Percentiles rank a stretch among this genome's conserved stretches.
phyloP scores from a whole-genome alignment of 192 early-diverging fungal genomes.

The Piromyces finnis region DNA sequence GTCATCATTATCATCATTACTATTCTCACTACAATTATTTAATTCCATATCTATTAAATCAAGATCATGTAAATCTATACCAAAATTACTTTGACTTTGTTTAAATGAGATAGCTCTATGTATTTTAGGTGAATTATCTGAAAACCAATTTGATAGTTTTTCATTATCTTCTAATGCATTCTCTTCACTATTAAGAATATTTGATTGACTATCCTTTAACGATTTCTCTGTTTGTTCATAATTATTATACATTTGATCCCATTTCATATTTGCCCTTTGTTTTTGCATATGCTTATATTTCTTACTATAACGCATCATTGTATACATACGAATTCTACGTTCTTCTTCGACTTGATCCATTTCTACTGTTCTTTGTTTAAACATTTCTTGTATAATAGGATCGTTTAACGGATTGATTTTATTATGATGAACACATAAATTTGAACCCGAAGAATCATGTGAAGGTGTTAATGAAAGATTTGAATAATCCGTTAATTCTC shows the following conservation, averaged over 20 bases:
- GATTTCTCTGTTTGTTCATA: not conserved
- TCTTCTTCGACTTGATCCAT: not conserved
- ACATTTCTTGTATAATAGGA: not conserved
- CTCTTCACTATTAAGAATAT: not conserved
- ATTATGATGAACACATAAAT: not conserved
- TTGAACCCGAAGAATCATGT: not conserved
- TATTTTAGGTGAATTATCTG: not conserved
- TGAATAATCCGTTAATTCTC: not conserved
- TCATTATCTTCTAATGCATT: not conserved
- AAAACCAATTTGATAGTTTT: no score
- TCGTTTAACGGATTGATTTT: not conserved
- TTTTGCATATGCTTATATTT: not conserved
- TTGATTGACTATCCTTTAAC: not conserved
- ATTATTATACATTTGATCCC: not conserved
- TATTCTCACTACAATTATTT: not conserved
- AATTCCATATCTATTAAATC: not conserved
- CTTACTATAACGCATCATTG: not conserved
- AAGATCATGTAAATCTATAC: not conserved
- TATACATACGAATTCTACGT: not conserved
- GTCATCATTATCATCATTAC: not conserved
- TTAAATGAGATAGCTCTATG: not conserved
- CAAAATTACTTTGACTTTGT: not conserved
- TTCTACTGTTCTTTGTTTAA: not conserved
- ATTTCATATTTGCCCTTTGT: not conserved
- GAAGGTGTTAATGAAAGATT: not conserved